Evolutionary conservation across 306 rosid genomes (phyloP).

Genomic region (Sphenostylis stenocarpa): DNA sequence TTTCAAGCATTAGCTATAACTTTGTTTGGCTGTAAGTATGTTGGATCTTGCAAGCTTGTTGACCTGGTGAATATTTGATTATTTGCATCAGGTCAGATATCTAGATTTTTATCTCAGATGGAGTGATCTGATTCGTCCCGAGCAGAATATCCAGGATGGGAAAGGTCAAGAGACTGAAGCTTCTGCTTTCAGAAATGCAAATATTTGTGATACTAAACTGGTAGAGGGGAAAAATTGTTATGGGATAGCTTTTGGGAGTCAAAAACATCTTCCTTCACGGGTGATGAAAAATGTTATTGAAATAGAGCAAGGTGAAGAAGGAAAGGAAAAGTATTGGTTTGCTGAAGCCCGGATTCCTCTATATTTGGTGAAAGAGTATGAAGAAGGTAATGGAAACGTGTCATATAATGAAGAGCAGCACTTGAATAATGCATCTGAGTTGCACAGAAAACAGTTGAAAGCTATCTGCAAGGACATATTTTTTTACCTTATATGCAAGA

Average conservation of each 20-base stretch:
- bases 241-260: conserved; percentile 81
- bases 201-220: conserved; percentile 61
- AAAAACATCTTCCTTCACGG: conserved; percentile 94
- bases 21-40: conserved; percentile 18
- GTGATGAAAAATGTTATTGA: conserved; percentile 81
- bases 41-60: conserved; percentile 29
- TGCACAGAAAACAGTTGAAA: conserved; percentile 52
- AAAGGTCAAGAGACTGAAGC: conserved; percentile 90
- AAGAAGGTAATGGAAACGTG: conserved; percentile 47
- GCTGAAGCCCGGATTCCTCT: conserved; percentile 77
- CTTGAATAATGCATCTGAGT: conserved; percentile 41
- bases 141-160: conserved; percentile 73
- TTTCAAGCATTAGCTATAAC: conserved; percentile 7
- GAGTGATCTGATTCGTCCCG: conserved; percentile 94
- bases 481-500: conserved; percentile 79
- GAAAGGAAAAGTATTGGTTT: conserved; percentile 81
- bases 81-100: conserved; percentile 80
- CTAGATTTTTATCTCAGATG: conserved; percentile 85
- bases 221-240: conserved; percentile 58
- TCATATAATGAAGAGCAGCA: conserved; percentile 47
- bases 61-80: conserved; percentile 28
- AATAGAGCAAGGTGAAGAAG: conserved; percentile 58
- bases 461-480: conserved; percentile 57
- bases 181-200: conserved; percentile 90
- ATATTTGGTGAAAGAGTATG: conserved; percentile 83